Evolutionary conservation across 2,329 filamentous ascomycete genomes (phyloP).

Genomic region (Arthrocladium fulminans): DNA sequence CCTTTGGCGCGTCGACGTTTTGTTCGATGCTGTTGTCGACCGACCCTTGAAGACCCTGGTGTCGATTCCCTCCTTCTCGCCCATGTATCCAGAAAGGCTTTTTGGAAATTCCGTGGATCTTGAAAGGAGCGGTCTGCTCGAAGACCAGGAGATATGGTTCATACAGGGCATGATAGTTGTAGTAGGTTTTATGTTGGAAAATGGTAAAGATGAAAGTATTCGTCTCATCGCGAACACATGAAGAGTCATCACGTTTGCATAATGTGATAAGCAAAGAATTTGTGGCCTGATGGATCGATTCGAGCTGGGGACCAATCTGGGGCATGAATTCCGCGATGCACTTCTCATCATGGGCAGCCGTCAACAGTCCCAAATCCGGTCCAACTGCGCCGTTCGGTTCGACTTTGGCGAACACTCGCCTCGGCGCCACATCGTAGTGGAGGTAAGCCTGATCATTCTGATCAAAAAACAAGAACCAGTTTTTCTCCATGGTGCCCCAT

Average conservation of each 20-base stretch:
- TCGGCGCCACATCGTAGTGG: conserved; percentile 47
- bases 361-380: conserved; percentile 37
- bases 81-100: conserved; percentile 50
- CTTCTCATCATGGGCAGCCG: conserved; percentile 31
- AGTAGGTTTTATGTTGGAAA: conserved; percentile 47
- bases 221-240: conserved; percentile 33
- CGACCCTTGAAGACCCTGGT: too few species aligned
- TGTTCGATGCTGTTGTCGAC: conserved; percentile 12
- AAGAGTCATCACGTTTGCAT: conserved; percentile 40
- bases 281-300: conserved; percentile 51
- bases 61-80: conserved; percentile 24
- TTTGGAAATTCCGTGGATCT: conserved; percentile 16
- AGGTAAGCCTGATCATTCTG: conserved; percentile 36
- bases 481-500: conserved; percentile 47
- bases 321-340: conserved; percentile 45
- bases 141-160: conserved; percentile 22
- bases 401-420: conserved; percentile 43
- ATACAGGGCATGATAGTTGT: conserved; percentile 34
- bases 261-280: conserved; percentile 51
- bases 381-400: conserved; percentile 39
- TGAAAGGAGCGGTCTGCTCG: conserved; percentile 15
- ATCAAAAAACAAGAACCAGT: conserved; percentile 57
- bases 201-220: conserved; percentile 51
- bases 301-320: conserved; percentile 25
- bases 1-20: conserved; percentile 25